A percentile compares a stretch with the other conserved stretches of the same genome.
Evolutionary conservation across 2,329 filamentous ascomycete genomes (phyloP).

Genomic region (Geosmithia flava): DNA sequence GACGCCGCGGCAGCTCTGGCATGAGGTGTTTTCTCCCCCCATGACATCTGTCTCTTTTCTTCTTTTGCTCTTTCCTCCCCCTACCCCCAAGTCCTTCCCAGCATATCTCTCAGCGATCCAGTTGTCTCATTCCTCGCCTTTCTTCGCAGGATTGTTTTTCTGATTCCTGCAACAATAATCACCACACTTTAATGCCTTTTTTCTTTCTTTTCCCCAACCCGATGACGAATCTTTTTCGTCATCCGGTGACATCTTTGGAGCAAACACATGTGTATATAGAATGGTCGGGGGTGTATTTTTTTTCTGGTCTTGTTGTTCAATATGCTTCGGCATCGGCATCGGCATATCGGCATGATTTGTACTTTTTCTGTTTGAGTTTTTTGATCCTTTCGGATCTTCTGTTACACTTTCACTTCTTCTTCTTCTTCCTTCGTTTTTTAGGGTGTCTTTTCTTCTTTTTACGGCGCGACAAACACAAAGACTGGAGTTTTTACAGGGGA

Average conservation of each 20-base stretch:
- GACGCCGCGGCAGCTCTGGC: slow-evolving; percentile 27
- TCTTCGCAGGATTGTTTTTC: neutral
- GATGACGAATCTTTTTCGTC: neutral
- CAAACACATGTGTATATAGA: slow-evolving; percentile 2
- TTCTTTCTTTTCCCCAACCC: neutral
- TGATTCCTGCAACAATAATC: neutral
- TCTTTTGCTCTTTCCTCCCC: no score
- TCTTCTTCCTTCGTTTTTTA: neutral
- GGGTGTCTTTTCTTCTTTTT: neutral
- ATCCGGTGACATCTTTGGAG: neutral
- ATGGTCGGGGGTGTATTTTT: neutral
- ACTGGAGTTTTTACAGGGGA: neutral
- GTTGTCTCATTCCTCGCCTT: neutral
- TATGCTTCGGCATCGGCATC: neutral
- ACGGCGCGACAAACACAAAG: neutral
- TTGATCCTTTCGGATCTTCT: neutral
- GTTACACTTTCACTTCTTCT: neutral
- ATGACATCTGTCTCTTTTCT: neutral
- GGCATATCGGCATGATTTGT: neutral
- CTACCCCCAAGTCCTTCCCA: neutral
- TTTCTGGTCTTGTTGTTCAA: neutral
- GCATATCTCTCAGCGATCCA: neutral
- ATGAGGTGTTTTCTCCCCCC: slow-evolving; percentile 12
- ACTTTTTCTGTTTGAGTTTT: neutral
- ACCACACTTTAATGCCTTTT: no score